phyloP scores from a whole-genome alignment of 352 stramenopile species.

The Phytopythium mirpurense region DNA sequence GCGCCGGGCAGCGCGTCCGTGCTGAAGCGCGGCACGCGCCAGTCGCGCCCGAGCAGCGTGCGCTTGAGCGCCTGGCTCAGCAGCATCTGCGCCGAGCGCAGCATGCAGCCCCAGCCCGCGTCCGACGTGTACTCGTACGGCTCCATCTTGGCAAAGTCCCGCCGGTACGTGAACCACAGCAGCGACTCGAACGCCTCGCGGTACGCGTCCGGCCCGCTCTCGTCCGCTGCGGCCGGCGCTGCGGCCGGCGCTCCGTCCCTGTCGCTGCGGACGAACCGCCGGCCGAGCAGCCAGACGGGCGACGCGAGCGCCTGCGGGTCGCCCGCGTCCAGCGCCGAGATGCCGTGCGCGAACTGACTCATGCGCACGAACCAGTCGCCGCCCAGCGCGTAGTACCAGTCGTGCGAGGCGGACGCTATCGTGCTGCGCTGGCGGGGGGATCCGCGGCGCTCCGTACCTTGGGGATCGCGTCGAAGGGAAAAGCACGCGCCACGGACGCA shows the following conservation, averaged over 20 bases:
- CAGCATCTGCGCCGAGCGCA: conserved; percentile 94
- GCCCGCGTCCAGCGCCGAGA: conserved; percentile 61
- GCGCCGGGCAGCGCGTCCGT: conserved; percentile 28
- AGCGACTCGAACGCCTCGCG: conserved; percentile 55
- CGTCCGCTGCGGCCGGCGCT: no score
- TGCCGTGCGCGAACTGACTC: conserved; percentile 81
- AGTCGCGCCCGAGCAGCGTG: conserved; percentile 56
- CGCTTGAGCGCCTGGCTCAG: conserved; percentile 87
- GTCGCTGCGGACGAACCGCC: conserved; percentile 12
- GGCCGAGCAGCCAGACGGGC: conserved; percentile 48
- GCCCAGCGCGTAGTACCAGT: conserved; percentile 27
- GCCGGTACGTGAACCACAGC: conserved; percentile 89
- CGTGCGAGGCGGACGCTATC: neutral
- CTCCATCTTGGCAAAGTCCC: conserved; percentile 82
- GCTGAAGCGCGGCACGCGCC: conserved; percentile 29
- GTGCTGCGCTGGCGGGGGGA: neutral
- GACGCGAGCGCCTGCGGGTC: conserved; percentile 21
- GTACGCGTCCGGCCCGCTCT: conserved; percentile 41
- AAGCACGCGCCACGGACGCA: no score
- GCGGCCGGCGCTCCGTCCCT: no score
- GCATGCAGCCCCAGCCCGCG: conserved; percentile 96
- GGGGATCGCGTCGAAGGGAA: no score
- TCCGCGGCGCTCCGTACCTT: no score
- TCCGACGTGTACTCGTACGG: conserved; percentile 89
- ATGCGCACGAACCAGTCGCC: conserved; percentile 48